A percentile compares a stretch with the other conserved stretches of the same genome.
phyloP scores from a whole-genome alignment of 805 yeast genomes.

The Monosporozyma yasuniensis region DNA sequence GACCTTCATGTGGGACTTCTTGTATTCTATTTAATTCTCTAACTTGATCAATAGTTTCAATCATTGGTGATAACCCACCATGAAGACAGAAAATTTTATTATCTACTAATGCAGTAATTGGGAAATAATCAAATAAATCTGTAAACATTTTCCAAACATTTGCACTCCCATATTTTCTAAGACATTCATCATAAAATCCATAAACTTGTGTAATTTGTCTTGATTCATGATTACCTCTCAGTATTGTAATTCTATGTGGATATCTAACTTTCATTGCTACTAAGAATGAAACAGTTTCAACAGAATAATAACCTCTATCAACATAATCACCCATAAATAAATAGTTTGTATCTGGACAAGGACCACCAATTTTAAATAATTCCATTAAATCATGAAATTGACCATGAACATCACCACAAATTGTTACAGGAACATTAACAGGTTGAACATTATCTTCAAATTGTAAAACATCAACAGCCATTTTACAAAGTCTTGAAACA shows the following conservation, averaged over 20 bases:
- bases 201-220: slow-evolving; percentile 95
- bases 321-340: slow-evolving; percentile 89
- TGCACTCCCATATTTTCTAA: slow-evolving; percentile 86
- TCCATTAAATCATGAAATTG: slow-evolving; percentile 94
- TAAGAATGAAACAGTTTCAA: slow-evolving; percentile 80
- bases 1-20: slow-evolving; percentile 96
- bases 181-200: slow-evolving; percentile 92
- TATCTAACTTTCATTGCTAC: slow-evolving; percentile 89
- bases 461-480: slow-evolving; percentile 87
- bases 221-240: slow-evolving; percentile 92
- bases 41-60: slow-evolving; percentile 87
- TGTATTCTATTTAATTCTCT: slow-evolving; percentile 84
- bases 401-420: slow-evolving; percentile 96
- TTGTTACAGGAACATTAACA: slow-evolving; percentile 89
- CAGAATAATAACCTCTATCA: slow-evolving; percentile 73
- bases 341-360: slow-evolving; percentile 85
- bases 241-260: slow-evolving; percentile 83
- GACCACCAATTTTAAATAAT: slow-evolving; percentile 87
- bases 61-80: slow-evolving; percentile 93
- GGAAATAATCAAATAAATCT: slow-evolving; percentile 85
- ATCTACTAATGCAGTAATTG: slow-evolving; percentile 87
- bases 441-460: slow-evolving; percentile 94
- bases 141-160: slow-evolving; percentile 90
- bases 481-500: slow-evolving; percentile 69
- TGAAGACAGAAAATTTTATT: slow-evolving; percentile 85